phyloP scores from a whole-genome alignment of 192 early-diverging fungal species.

The Jimgerdemannia flammicorona region DNA sequence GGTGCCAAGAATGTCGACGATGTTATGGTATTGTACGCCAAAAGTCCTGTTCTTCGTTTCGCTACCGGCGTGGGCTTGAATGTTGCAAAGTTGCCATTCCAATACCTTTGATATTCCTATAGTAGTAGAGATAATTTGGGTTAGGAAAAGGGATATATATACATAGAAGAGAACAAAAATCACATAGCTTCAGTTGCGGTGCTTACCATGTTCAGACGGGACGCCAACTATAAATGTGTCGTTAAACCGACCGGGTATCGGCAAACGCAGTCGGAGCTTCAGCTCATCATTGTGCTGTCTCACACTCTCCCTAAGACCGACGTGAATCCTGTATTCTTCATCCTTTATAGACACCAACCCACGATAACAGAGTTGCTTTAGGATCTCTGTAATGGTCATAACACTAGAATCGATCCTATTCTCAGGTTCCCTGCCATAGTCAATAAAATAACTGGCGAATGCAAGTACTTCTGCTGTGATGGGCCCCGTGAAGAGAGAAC shows the following conservation, averaged over 20 bases:
- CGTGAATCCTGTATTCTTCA: background rate
- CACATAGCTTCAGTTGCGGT: background rate
- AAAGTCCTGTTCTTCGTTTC: background rate
- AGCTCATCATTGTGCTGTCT: background rate
- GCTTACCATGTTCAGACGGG: background rate
- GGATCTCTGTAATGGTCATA: background rate
- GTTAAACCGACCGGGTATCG: background rate
- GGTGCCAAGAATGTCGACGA: background rate
- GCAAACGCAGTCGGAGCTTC: background rate
- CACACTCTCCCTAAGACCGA: background rate
- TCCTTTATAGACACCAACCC: background rate
- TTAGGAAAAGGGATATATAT: background rate
- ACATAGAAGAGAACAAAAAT: background rate
- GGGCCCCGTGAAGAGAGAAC: background rate
- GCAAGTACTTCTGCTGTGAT: background rate
- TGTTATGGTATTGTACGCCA: background rate
- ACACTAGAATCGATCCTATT: background rate
- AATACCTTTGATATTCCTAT: background rate
- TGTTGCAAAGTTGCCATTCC: background rate
- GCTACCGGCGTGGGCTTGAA: background rate
- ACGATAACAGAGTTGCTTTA: background rate
- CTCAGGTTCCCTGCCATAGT: background rate
- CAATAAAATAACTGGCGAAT: background rate
- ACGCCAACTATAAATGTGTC: background rate
- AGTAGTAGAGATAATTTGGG: background rate